Evolutionary conservation across 768 basidiomycete species (phyloP).

Genomic region (Sistotremastrum niveocremeum): DNA sequence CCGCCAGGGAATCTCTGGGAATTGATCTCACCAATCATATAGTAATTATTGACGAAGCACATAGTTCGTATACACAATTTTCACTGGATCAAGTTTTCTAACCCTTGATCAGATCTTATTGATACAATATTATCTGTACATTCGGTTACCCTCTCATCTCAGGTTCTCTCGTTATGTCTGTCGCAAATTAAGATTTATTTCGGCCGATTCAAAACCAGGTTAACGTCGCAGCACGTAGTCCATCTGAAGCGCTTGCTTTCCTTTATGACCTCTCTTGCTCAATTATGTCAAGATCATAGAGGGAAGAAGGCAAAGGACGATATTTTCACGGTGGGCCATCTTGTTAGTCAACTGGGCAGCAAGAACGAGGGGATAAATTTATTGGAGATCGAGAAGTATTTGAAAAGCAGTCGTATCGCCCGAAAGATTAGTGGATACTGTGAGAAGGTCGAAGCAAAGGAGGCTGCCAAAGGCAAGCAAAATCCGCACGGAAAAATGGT

Average conservation of each 20-base stretch:
- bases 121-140: constrained; percentile 82
- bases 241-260: constrained; percentile 69
- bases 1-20: constrained; percentile 74
- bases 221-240: constrained; percentile 58
- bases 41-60: constrained; percentile 91
- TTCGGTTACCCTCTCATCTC: constrained; percentile 47
- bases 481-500: constrained; percentile 15
- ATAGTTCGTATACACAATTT: constrained; percentile 42
- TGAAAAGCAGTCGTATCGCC: constrained; percentile 65
- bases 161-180: constrained; percentile 45
- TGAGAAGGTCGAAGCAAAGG: constrained; percentile 40
- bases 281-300: constrained; percentile 44
- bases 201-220: constrained; percentile 59
- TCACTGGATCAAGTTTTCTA: neutral
- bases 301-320: constrained; percentile 25
- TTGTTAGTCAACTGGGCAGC: constrained; percentile 52
- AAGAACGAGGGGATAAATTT: constrained; percentile 69
- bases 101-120: constrained; percentile 58
- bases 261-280: constrained; percentile 57
- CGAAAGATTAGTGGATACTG: constrained; percentile 80
- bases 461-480: constrained; percentile 16
- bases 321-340: constrained; percentile 53
- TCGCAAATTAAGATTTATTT: constrained; percentile 71
- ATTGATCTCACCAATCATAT: constrained; percentile 78
- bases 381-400: constrained; percentile 67